Evolutionary conservation across 2,329 filamentous ascomycete species (phyloP), one percentile per base, ranked within the genome.

Genomic region (Capronia coronata): DNA sequence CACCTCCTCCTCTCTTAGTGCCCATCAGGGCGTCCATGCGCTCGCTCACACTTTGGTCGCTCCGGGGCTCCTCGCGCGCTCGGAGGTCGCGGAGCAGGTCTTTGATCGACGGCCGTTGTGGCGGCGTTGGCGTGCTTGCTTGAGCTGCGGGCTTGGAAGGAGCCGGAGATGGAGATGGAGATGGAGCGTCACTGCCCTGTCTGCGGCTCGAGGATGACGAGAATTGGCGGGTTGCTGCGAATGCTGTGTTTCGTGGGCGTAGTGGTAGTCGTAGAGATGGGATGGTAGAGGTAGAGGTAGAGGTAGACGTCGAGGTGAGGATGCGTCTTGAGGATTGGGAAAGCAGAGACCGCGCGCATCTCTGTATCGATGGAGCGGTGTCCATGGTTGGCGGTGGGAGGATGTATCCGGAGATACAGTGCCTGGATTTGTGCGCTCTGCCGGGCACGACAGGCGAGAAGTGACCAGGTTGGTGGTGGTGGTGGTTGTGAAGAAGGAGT

Each of bases 11-110:
- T 19, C 16, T 38, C 7, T 32, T n/a, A n/a, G n/a, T 42, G 4
- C 46, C 46, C 46, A 48, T 48, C 29, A 48, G 19, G 14, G 37
- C 23, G 29, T 48, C 38, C 37, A 48, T 41, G 2, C 37, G 38
- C 7, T 48, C 46, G 38, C 25, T n/a, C 1, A 42, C 46, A 8
- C 14, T 22, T 25, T 37, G 16, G 2, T 21, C 47, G 16, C 14
- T 23, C 22, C 39, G n/a, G 2, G 29, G 14, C 7, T 32, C 22
- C 3, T 48, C 38, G 14, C 32, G 27, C 9, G 21, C 19, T 25
- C 38, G 19, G 23, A 43, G 10, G 22, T 35, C 43, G 38, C 38
- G 21, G 13, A 38, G 43, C 16, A 46, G 43, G 1, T 32, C 23
- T 41, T 43, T 43, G 22, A 43, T 27, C 40, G 22, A 32, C 1